Conservation (phyloP, 2,329 filamentous ascomycete genomes). For the Fusarium marasasianum region DNA sequence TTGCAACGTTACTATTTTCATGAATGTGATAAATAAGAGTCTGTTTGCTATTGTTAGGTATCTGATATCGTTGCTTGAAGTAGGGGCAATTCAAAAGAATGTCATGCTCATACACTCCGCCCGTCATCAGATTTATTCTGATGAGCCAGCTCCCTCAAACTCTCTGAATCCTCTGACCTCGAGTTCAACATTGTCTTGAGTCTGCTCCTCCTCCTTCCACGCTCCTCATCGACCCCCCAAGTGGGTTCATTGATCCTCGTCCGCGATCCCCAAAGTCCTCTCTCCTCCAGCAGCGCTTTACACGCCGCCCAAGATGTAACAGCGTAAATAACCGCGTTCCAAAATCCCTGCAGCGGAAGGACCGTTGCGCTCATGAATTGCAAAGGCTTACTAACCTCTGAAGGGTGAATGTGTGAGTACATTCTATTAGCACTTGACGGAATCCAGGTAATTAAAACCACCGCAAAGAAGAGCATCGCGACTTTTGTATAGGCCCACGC, state of each 20-base stretch:
- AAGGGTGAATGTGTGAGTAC: background rate
- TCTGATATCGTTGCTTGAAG: background rate
- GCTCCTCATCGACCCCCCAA: background rate
- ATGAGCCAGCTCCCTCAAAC: background rate
- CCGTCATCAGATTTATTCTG: background rate
- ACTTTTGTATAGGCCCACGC: conserved; percentile 9
- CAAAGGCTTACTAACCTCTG: background rate
- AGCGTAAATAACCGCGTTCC: background rate
- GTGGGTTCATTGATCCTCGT: background rate
- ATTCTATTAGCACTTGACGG: background rate
- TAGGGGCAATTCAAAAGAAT: rapidly evolving
- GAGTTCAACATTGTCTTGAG: background rate
- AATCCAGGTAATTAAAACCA: background rate
- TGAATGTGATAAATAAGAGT: rapidly evolving
- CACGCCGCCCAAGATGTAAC: background rate
- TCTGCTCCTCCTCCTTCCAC: background rate
- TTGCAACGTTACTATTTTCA: rapidly evolving
- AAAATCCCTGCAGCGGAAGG: background rate
- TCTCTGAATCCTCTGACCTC: background rate
- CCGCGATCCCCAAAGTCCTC: rapidly evolving
- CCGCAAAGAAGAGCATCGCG: background rate
- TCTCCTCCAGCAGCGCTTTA: background rate
- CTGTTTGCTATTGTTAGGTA: no score
- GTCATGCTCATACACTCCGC: background rate
- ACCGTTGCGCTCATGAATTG: conserved; percentile 7